Conservation (phyloP, 2,329 filamentous ascomycete genomes). For the Paecilomyces formosus region DNA sequence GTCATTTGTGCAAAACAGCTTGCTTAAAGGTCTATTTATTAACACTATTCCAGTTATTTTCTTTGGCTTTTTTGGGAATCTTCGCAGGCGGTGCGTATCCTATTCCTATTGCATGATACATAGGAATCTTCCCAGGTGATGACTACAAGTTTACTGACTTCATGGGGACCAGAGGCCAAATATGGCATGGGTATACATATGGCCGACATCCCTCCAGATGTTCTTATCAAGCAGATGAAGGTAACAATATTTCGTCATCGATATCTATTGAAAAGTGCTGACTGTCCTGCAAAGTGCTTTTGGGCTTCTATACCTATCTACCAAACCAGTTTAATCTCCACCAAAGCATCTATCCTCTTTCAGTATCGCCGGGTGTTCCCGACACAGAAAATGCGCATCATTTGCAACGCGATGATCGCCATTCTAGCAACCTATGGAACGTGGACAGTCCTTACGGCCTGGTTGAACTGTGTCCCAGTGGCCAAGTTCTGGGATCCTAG, state of each 20-base stretch:
- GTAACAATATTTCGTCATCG: not conserved
- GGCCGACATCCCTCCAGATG: constrained; percentile 9
- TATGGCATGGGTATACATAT: constrained; percentile 23
- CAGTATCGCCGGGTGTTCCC: constrained; percentile 30
- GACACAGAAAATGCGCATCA: constrained; percentile 20
- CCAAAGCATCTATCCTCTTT: constrained; percentile 28
- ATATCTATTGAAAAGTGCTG: not conserved
- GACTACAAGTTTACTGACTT: not conserved
- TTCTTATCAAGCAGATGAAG: constrained; percentile 3
- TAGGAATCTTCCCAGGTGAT: not conserved
- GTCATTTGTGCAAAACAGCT: not conserved
- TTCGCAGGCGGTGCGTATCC: constrained; percentile 20
- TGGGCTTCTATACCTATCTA: constrained; percentile 27
- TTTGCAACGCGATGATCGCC: constrained; percentile 25
- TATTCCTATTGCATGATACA: not conserved
- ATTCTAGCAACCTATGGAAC: constrained; percentile 23
- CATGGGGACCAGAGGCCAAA: constrained; percentile 12
- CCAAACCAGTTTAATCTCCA: constrained; percentile 23
- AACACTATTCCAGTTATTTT: constrained; percentile 13
- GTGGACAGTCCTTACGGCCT: constrained; percentile 24
- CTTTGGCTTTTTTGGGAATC: constrained; percentile 22
- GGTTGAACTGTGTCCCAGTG: constrained; percentile 23
- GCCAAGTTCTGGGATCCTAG: constrained; percentile 21
- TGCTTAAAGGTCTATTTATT: not conserved
- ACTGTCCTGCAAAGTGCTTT: constrained; percentile 15